A percentile compares a stretch with the other conserved stretches of the same genome.
These are phyloP conservation scores for Oryza punctata DNA, from an alignment of 176 grass and related monocot species.

Conservation along the genomic window DNA sequence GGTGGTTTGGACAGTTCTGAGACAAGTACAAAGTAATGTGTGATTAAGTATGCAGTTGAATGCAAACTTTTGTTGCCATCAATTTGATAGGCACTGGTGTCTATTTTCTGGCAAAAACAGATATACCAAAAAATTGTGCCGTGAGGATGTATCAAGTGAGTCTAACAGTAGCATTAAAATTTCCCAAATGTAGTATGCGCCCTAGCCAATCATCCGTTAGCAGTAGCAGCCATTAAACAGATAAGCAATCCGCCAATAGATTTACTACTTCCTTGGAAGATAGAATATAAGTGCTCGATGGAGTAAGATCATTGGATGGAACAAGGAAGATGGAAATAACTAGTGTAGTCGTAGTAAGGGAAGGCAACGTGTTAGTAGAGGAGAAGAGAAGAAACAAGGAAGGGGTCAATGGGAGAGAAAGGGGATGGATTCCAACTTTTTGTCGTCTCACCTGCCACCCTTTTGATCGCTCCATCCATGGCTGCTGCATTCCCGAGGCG, in stretches of 20 bases:
- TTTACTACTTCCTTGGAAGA: not conserved
- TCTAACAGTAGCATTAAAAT: not conserved
- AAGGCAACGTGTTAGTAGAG: not conserved
- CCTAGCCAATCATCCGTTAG: not conserved
- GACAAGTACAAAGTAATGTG: not conserved
- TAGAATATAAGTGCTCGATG: not conserved
- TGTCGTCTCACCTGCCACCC: constrained; percentile 62
- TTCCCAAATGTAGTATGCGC: not conserved
- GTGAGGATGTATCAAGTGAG: not conserved
- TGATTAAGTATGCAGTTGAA: not conserved
- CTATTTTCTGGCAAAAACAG: not conserved
- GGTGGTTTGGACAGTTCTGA: not conserved
- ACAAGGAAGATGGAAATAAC: not conserved
- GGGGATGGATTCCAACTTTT: not conserved
- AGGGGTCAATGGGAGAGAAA: not conserved
- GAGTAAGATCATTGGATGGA: not conserved
- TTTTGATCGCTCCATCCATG: constrained; percentile 59
- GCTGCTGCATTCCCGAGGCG: constrained; percentile 50
- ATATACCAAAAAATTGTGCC: not conserved
- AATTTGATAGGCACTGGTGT: not conserved
- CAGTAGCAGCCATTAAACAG: not conserved
- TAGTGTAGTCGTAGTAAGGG: not conserved
- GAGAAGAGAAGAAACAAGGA: not conserved
- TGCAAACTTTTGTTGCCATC: not conserved
- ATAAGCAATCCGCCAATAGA: not conserved